Evolutionary conservation across 139 green algal genomes (phyloP), one percentile per base, ranked within the genome.

Genomic region (Mychonastes homosphaera): DNA sequence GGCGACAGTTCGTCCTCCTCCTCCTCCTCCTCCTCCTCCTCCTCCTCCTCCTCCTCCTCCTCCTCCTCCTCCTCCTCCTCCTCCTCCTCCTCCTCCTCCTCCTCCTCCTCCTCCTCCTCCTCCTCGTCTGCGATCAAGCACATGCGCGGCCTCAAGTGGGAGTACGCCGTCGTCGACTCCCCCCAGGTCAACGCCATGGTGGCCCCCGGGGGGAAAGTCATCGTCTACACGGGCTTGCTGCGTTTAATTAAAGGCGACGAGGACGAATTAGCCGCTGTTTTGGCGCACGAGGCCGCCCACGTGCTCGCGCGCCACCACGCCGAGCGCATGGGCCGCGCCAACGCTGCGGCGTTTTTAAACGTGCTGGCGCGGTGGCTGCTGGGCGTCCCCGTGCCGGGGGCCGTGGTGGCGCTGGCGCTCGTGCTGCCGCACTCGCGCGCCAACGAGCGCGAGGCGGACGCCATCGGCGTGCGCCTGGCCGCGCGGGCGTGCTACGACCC

Each of bases 151-250:
- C 49, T 90, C 26, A 26, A 88, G 3, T 95, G 87, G 87, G 81
- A 94, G 69, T 92, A 89, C 73, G 69, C 62, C 2, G 86, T 95
- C 4, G 80, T 95, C 21, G 35, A 86, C 16, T 62, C 24, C n/a
- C 52, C 47, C 15, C 30, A 80, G 44, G 70, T 85, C 36, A 94
- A 95, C 54, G 87, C 87, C 0, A 87, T 93, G 55, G 87, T 94
- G 33, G 76, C 87, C n/a, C 87, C 87, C 4, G 87, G 87, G 2
- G 87, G 87, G 43, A 94, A 94, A 71, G 83, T 95, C 36, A 71
- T 90, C 13, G 72, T 86, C 4, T 90, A 70, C 53, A 82, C 80
- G 24, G 76, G 79, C 6, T 67, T 92, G 29, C 56, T 92, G 43
- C 51, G 75, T 9, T n/a, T 90, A 15, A 47, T 92, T 33, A 40